phyloP scores from a whole-genome alignment of 306 rosid species.

The Rosa multiflora region DNA sequence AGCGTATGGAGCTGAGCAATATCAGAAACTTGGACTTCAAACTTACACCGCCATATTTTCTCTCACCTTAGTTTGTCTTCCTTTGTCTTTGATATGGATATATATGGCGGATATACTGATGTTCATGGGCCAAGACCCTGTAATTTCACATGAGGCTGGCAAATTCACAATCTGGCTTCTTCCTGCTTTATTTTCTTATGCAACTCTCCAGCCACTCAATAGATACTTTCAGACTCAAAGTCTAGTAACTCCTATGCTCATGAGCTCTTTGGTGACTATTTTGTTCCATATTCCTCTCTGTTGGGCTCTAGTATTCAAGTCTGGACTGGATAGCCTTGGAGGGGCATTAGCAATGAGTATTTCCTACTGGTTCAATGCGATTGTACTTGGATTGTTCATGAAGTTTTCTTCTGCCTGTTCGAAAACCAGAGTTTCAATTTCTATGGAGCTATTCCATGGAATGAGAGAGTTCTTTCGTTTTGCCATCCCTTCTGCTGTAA shows the following conservation, averaged over 20 bases:
- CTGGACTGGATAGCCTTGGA: constrained; percentile 42
- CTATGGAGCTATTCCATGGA: constrained; percentile 49
- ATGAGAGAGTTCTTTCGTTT: constrained; percentile 49
- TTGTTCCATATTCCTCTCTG: constrained; percentile 45
- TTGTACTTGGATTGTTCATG: constrained; percentile 49
- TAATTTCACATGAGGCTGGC: constrained; percentile 60
- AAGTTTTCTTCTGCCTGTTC: constrained; percentile 50
- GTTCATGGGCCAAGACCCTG: constrained; percentile 62
- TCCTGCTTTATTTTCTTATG: constrained; percentile 54
- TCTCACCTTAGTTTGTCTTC: constrained; percentile 43
- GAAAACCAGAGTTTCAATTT: constrained; percentile 44
- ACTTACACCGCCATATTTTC: constrained; percentile 58
- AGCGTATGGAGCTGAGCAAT: constrained; percentile 56
- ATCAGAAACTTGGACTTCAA: constrained; percentile 41
- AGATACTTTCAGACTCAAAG: constrained; percentile 60
- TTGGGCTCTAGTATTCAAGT: constrained; percentile 54
- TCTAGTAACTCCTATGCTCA: constrained; percentile 47
- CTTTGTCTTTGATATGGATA: constrained; percentile 48
- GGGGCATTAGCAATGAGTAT: constrained; percentile 56
- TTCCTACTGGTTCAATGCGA: constrained; percentile 55
- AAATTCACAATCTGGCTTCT: constrained; percentile 49
- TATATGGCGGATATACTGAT: constrained; percentile 41
- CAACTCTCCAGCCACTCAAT: constrained; percentile 45
- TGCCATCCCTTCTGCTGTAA: constrained; percentile 59
- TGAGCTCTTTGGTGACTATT: constrained; percentile 34